phyloP scores from a whole-genome alignment of 768 basidiomycete species.

The Lentinula boryana region DNA sequence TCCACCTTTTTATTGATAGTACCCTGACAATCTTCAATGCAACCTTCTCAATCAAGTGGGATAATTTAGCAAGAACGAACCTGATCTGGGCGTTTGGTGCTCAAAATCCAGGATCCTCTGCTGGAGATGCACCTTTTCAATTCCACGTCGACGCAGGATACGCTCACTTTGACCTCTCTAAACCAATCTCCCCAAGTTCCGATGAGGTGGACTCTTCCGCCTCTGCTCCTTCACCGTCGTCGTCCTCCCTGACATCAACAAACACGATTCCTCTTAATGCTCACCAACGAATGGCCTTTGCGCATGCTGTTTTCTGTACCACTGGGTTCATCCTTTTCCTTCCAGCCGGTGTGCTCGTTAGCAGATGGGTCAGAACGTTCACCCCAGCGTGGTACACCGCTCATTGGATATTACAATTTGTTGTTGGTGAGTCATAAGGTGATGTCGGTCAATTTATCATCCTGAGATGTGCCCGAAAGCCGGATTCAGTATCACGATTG shows the following conservation, averaged over 20 bases:
- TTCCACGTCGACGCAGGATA: constrained; percentile 43
- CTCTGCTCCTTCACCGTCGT: constrained; percentile 13
- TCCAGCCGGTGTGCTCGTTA: constrained; percentile 46
- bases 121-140: constrained; percentile 34
- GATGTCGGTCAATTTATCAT: constrained; percentile 1
- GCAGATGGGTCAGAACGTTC: constrained; percentile 48
- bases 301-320: constrained; percentile 46
- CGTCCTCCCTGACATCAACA: constrained; percentile 4
- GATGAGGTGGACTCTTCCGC: constrained; percentile 11
- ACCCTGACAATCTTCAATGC: background rate
- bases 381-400: constrained; percentile 44
- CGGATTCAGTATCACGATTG: constrained; percentile 36
- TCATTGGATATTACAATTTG: constrained; percentile 47
- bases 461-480: constrained; percentile 20
- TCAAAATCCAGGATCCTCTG: constrained; percentile 39
- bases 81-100: constrained; percentile 60
- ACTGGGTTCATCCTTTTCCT: constrained; percentile 49
- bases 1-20: background rate
- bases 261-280: constrained; percentile 30
- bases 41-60: constrained; percentile 25
- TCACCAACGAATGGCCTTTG: constrained; percentile 45
- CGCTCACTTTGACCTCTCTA: constrained; percentile 42
- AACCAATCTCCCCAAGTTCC: constrained; percentile 18
- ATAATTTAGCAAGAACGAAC: constrained; percentile 29
- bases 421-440: constrained; percentile 27